Base-by-base conservation (phyloP, 106 monocot genomes). In the Dactylorhiza incarnata region DNA sequence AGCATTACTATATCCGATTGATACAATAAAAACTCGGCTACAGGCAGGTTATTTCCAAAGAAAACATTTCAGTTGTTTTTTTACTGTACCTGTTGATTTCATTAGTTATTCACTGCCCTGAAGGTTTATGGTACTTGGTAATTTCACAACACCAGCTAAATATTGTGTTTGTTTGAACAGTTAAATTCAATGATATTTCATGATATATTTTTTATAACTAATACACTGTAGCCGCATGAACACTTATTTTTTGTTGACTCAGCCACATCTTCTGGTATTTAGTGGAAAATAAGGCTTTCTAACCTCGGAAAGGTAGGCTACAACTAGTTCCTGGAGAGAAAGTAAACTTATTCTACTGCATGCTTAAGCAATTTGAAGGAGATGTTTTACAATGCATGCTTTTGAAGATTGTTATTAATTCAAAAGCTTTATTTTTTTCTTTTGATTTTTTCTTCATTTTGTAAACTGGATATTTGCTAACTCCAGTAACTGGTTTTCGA, bases 11-110 rank as follows among this genome's bases (percentile, higher is more conserved):
- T 94, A 99, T 79, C 97, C 97, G 14, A 99, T 99, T 74, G 97
- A 99, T 77, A 99, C 97, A 3, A 94, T 99, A 84, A 99, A 99
- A 74, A 99, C 97, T 48, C 87, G 97, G 67, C 84, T 99, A 76
- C 97, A 99, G 94, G 97, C 88, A 85, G 6, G 73, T 24, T 73
- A 50, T 23, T 50, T 49, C 22, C 8, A 9, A 46, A 11, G 12
- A 22, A 73, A 49, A 23, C 3, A 8, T 51, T 45, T 25, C 29
- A 29, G 29, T 29, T 29, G 29, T 45, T 15, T 45, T 43, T 0
- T 51, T 50, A 14, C 10, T 73, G 14, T 12, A 50, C 50, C 46
- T 11, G 9, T 9, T 45, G 11, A 6, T 58, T 58, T 58, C 19
- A 1, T 58, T 22, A 2, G 55, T 5, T 58, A 58, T 58, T 58